phyloP scores from a whole-genome alignment of 192 early-diverging fungal species.

The Coemansia sp. region DNA sequence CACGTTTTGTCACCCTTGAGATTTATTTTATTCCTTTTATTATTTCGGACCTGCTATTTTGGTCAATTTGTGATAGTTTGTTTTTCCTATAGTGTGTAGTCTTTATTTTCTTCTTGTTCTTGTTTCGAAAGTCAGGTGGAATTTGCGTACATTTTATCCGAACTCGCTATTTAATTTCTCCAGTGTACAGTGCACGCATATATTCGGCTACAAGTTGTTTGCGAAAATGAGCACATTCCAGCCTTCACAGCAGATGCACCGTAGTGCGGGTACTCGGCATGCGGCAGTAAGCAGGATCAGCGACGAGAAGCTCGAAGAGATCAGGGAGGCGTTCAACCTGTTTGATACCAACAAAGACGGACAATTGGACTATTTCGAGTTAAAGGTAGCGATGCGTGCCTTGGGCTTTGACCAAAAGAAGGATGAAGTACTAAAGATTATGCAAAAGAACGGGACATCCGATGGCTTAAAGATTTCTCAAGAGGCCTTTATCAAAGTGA shows the following conservation, averaged over 20 bases:
- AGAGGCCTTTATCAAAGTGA: constrained; percentile 68
- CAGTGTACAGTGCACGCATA: too few relatives aligned
- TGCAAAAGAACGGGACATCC: constrained; percentile 59
- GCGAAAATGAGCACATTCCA: too few relatives aligned
- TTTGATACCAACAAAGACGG: constrained; percentile 68
- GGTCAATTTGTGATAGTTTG: background rate
- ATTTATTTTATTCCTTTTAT: background rate
- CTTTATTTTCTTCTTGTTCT: background rate
- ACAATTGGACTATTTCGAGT: constrained; percentile 74
- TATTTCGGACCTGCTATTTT: background rate
- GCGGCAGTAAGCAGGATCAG: constrained; percentile 47
- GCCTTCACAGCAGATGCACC: constrained; percentile 11
- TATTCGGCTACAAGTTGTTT: too few relatives aligned
- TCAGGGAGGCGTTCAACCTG: constrained; percentile 58
- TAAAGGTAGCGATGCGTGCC: constrained; percentile 82
- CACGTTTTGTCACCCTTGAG: too few relatives aligned
- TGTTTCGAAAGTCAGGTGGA: background rate
- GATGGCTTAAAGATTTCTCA: constrained; percentile 56
- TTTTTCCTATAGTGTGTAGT: background rate
- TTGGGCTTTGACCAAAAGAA: constrained; percentile 85
- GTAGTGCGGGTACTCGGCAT: constrained; percentile 3
- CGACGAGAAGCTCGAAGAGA: constrained; percentile 68
- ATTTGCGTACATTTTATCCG: too few relatives aligned
- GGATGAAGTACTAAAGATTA: constrained; percentile 68
- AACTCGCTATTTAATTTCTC: too few relatives aligned